Conservation (phyloP, 208 protist species). For the Trypanosoma platydactyli region DNA sequence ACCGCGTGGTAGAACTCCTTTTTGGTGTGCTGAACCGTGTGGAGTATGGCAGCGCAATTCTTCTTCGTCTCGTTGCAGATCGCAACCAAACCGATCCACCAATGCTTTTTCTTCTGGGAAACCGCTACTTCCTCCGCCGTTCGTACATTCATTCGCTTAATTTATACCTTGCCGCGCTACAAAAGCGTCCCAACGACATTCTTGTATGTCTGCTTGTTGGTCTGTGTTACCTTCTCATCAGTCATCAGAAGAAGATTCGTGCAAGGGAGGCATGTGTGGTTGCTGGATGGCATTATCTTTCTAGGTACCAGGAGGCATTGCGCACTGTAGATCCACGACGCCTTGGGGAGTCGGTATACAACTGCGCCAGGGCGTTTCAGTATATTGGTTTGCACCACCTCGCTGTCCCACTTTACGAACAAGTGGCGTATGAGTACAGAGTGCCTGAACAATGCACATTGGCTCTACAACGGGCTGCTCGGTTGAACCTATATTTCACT, state of each 20-base stretch:
- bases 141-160: constrained; percentile 75
- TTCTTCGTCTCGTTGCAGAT: constrained; percentile 49
- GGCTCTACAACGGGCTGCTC: constrained; percentile 64
- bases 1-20: constrained; percentile 71
- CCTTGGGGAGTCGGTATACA: constrained; percentile 81
- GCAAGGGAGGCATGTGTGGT: constrained; percentile 68
- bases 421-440: constrained; percentile 56
- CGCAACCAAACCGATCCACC: constrained; percentile 53
- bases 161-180: constrained; percentile 66
- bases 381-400: constrained; percentile 69
- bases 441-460: constrained; percentile 67
- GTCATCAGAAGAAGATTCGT: constrained; percentile 73
- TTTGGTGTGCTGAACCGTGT: constrained; percentile 74
- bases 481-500: constrained; percentile 80
- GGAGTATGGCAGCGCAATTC: constrained; percentile 41
- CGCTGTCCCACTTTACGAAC: constrained; percentile 78
- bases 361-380: constrained; percentile 78
- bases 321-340: constrained; percentile 40
- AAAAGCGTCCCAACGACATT: constrained; percentile 58
- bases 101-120: constrained; percentile 74
- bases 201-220: constrained; percentile 81
- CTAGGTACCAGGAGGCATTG: constrained; percentile 60
- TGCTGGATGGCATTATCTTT: constrained; percentile 75
- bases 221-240: constrained; percentile 67
- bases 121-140: constrained; percentile 69